These are phyloP conservation scores for Aspergillus incahuasiensis DNA, from an alignment of 495 filamentous ascomycete genomes.

Conservation along the genomic window DNA sequence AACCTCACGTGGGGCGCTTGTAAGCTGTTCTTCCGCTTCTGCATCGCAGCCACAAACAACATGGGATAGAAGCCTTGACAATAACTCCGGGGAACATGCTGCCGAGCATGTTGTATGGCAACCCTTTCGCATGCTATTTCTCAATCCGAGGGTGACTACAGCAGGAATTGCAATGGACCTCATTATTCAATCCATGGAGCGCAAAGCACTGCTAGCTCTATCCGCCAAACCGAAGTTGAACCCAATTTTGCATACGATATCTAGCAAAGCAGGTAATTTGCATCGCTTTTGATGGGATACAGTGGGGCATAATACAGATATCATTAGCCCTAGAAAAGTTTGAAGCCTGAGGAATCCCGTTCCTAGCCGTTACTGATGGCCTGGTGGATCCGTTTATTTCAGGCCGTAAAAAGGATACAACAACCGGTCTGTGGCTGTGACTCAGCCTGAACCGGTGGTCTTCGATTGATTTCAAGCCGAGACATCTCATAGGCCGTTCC, in stretches of 20 bases:
- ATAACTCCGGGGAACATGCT: neutral
- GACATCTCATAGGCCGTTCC: neutral
- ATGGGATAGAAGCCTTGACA: too few relatives aligned
- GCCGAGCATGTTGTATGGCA: neutral
- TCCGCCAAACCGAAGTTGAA: too few relatives aligned
- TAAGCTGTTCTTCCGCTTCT: neutral
- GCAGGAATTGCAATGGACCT: too few relatives aligned
- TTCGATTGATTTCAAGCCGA: neutral
- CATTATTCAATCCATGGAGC: neutral
- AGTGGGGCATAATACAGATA: neutral
- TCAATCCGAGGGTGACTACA: too few relatives aligned
- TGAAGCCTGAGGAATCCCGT: neutral
- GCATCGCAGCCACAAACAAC: too few relatives aligned
- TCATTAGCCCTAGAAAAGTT: constrained; percentile 6
- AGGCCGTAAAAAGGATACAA: constrained; percentile 6
- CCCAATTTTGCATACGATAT: neutral
- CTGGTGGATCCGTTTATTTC: constrained; percentile 11
- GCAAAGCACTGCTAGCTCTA: neutral
- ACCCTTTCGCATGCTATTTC: neutral
- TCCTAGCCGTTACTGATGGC: constrained; percentile 1
- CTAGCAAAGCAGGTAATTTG: neutral
- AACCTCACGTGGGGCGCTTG: neutral
- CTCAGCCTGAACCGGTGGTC: constrained; percentile 2
- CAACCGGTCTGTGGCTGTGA: constrained; percentile 4
- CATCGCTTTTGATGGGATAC: neutral